These are phyloP conservation scores for Podosphaera xanthii DNA, from an alignment of 2,329 filamentous ascomycete species.

Conservation along the genomic window DNA sequence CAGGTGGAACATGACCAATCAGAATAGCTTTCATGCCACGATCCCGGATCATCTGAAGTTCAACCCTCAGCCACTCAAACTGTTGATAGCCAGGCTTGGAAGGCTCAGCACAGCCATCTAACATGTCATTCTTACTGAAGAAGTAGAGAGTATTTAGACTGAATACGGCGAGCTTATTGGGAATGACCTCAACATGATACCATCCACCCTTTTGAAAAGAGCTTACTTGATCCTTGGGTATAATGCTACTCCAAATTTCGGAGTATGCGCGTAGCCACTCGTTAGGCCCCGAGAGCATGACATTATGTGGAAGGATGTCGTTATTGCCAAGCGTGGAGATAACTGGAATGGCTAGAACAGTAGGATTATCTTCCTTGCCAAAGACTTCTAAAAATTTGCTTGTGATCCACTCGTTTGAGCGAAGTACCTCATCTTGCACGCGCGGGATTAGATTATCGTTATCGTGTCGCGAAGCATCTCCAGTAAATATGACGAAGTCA, in stretches of 20 bases:
- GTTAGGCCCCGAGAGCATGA: constrained; percentile 68
- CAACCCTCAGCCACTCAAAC: constrained; percentile 84
- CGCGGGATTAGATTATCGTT: constrained; percentile 65
- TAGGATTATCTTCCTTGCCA: constrained; percentile 28
- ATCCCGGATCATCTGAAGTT: constrained; percentile 61
- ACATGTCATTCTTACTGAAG: constrained; percentile 77
- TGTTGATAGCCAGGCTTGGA: constrained; percentile 81
- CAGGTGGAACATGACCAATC: constrained; percentile 83
- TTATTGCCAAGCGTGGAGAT: constrained; percentile 91
- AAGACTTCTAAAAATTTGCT: constrained; percentile 59
- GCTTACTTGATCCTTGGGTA: constrained; percentile 79
- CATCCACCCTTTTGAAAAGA: constrained; percentile 82
- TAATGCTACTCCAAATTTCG: constrained; percentile 64
- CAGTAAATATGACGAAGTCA: constrained; percentile 86
- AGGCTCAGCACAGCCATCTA: constrained; percentile 63
- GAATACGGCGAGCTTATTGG: constrained; percentile 64
- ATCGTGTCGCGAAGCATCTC: constrained; percentile 75
- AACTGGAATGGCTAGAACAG: constrained; percentile 50
- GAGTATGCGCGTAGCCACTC: constrained; percentile 59
- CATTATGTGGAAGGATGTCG: constrained; percentile 92
- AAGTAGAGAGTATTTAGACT: constrained; percentile 95
- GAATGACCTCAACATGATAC: constrained; percentile 86
- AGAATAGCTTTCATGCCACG: constrained; percentile 85
- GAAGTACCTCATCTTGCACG: constrained; percentile 49
- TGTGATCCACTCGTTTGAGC: constrained; percentile 53